A percentile compares a stretch with the other conserved stretches of the same genome.
Evolutionary conservation across 108 stramenopile species (phyloP).

Genomic region (Skeletonema costatum): DNA sequence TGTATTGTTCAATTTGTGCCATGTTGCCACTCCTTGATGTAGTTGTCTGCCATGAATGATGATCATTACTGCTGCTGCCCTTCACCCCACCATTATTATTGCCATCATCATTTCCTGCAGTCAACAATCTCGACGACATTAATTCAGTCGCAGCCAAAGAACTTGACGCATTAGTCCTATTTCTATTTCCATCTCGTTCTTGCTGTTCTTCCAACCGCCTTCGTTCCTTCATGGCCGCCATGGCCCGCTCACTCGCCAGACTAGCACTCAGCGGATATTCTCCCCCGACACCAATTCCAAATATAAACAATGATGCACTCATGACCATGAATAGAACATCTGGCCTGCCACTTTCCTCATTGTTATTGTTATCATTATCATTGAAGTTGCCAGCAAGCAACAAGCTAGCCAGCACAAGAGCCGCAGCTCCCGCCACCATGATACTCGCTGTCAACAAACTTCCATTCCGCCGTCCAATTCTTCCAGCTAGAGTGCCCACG

Average conservation of each 20-base stretch:
- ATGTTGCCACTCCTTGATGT: slow-evolving; percentile 1
- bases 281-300: slow-evolving; percentile 80
- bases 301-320: slow-evolving; percentile 52
- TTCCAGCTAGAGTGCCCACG: slow-evolving; percentile 53
- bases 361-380: neutral
- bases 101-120: neutral
- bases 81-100: neutral
- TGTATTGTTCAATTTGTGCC: neutral
- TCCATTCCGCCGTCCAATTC: slow-evolving; percentile 59
- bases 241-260: slow-evolving; percentile 63
- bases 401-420: neutral
- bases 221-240: slow-evolving; percentile 28
- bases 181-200: neutral
- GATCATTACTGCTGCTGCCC: neutral
- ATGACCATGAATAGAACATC: slow-evolving; percentile 42
- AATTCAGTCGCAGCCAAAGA: neutral
- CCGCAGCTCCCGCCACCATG: slow-evolving; percentile 26
- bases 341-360: neutral
- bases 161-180: neutral
- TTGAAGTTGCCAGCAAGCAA: neutral
- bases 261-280: slow-evolving; percentile 73
- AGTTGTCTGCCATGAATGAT: slow-evolving; percentile 7
- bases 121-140: neutral
- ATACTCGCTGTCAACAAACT: slow-evolving; percentile 62
- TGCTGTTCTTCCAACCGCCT: neutral